Percentiles rank a stretch among this genome's conserved stretches.
These are phyloP conservation scores for Blumeriella jaapii DNA, from an alignment of 2,329 filamentous ascomycete genomes.

Conservation along the genomic window DNA sequence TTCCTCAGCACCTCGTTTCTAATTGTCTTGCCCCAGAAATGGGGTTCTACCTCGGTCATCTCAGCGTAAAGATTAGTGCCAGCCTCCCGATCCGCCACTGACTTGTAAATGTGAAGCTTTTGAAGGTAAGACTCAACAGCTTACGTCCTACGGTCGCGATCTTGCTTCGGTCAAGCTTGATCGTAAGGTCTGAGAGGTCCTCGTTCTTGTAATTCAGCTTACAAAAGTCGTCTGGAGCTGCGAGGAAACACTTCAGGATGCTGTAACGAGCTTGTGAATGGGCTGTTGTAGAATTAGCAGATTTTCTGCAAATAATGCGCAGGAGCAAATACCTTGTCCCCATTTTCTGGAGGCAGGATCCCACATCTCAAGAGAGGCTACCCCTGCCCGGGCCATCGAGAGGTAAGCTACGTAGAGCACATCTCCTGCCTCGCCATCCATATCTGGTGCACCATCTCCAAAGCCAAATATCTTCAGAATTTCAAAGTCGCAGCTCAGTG, in stretches of 20 bases:
- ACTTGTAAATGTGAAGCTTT: conserved; percentile 87
- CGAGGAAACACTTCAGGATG: conserved; percentile 75
- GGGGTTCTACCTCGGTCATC: conserved; percentile 70
- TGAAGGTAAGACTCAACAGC: conserved; percentile 79
- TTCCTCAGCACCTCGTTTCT: conserved; percentile 63
- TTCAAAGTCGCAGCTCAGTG: conserved; percentile 74
- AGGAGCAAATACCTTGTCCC: conserved; percentile 30
- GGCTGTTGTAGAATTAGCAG: not conserved
- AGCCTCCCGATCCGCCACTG: conserved; percentile 68
- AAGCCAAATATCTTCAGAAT: conserved; percentile 89
- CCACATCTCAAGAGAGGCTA: conserved; percentile 86
- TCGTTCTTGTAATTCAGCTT: conserved; percentile 58
- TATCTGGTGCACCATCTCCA: conserved; percentile 62
- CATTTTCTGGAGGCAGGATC: conserved; percentile 68
- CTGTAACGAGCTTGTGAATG: conserved; percentile 88
- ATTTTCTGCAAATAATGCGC: not conserved
- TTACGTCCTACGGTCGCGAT: conserved; percentile 74
- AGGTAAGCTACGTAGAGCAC: conserved; percentile 83
- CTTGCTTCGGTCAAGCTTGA: conserved; percentile 74
- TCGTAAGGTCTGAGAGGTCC: conserved; percentile 68
- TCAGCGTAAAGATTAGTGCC: conserved; percentile 73
- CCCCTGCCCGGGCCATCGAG: conserved; percentile 85
- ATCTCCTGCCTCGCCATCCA: conserved; percentile 68
- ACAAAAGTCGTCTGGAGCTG: conserved; percentile 79
- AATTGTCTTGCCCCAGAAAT: conserved; percentile 75